Percentiles rank a stretch among this genome's conserved stretches.
These are phyloP conservation scores for Amphibolis antarctica DNA, from an alignment of 106 monocot species.

Conservation along the genomic window DNA sequence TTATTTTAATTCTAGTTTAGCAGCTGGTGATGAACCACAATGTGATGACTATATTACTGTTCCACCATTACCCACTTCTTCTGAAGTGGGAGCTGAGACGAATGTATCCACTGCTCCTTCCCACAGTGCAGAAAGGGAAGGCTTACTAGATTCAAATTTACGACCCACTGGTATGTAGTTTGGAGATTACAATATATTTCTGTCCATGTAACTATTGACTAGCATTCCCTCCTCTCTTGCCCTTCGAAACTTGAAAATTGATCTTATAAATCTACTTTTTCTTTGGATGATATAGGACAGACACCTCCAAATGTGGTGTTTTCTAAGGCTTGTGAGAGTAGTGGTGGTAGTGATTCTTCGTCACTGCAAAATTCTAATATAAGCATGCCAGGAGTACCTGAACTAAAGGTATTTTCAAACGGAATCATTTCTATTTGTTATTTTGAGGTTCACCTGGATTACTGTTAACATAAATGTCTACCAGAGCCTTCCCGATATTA, in stretches of 20 bases:
- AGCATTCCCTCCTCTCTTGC: background rate
- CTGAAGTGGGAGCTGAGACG: conserved; percentile 10
- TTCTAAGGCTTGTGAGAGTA: background rate
- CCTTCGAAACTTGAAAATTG: background rate
- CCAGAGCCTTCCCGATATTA: conserved; percentile 12
- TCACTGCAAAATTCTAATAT: background rate
- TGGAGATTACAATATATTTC: background rate
- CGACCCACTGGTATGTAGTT: background rate
- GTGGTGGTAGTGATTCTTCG: background rate
- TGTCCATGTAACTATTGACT: background rate
- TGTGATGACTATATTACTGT: background rate
- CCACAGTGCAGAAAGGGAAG: conserved; percentile 4
- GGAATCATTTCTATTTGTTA: background rate
- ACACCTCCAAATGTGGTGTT: background rate
- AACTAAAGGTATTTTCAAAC: background rate
- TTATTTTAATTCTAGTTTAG: conserved; percentile 11
- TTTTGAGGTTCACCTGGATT: background rate
- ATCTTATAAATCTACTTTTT: background rate
- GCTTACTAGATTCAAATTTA: background rate
- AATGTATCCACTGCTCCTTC: conserved; percentile 14
- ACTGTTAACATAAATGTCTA: background rate
- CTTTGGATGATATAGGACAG: background rate
- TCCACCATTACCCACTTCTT: conserved; percentile 9
- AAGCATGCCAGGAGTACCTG: background rate
- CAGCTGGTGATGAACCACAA: conserved; percentile 14